A percentile compares a stretch with the other conserved stretches of the same genome.
These are phyloP conservation scores for Tephrocybe rancida DNA, from an alignment of 768 basidiomycete genomes.

Conservation along the genomic window DNA sequence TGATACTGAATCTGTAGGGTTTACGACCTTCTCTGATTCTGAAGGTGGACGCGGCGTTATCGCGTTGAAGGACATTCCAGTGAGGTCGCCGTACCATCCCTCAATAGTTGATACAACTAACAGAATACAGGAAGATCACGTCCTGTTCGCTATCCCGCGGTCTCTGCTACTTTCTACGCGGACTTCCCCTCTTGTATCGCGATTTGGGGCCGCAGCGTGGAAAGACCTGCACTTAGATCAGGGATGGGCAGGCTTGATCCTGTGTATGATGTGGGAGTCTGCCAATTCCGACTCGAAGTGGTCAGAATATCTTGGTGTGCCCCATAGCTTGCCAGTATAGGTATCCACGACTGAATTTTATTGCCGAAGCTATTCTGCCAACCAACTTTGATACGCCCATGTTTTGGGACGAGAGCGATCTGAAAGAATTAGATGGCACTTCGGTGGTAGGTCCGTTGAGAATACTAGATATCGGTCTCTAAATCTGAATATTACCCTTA, in stretches of 20 bases:
- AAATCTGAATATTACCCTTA: slow-evolving; percentile 1
- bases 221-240: slow-evolving; percentile 53
- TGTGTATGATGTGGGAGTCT: slow-evolving; percentile 97
- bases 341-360: neutral
- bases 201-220: slow-evolving; percentile 71
- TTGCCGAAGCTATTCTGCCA: slow-evolving; percentile 63
- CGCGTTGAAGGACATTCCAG: slow-evolving; percentile 74
- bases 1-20: slow-evolving; percentile 48
- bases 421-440: slow-evolving; percentile 78
- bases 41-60: slow-evolving; percentile 74
- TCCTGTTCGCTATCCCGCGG: slow-evolving; percentile 84
- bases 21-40: slow-evolving; percentile 46
- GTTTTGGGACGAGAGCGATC: slow-evolving; percentile 84
- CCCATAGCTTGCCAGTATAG: neutral
- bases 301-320: slow-evolving; percentile 71
- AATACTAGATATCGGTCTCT: neutral
- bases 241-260: slow-evolving; percentile 87
- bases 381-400: slow-evolving; percentile 84
- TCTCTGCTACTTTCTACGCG: slow-evolving; percentile 74
- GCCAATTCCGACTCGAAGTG: slow-evolving; percentile 64
- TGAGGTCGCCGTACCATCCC: slow-evolving; percentile 29
- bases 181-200: slow-evolving; percentile 65
- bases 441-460: slow-evolving; percentile 76
- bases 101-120: neutral
- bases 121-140: slow-evolving; percentile 61